These are phyloP conservation scores for Erysimum pusillum DNA, from an alignment of 441 rosid genomes.

Conservation along the genomic window DNA sequence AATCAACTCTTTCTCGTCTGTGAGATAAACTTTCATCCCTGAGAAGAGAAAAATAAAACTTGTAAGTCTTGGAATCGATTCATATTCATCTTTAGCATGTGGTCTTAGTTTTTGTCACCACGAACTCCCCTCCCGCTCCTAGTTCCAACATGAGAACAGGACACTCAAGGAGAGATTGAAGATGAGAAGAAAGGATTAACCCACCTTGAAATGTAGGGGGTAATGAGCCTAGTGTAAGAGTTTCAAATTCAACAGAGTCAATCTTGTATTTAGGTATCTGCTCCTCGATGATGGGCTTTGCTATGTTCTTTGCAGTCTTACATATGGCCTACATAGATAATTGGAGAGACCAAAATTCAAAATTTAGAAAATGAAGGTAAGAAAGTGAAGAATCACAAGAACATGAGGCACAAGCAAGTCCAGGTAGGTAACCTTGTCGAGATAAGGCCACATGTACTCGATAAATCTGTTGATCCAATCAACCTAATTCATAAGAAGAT, in stretches of 20 bases:
- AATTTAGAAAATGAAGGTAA: slow-evolving; percentile 34
- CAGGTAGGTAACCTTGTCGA: slow-evolving; percentile 78
- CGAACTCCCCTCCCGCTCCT: not conserved
- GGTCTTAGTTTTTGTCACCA: slow-evolving; percentile 5
- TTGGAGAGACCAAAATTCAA: slow-evolving; percentile 26
- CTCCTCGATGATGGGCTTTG: slow-evolving; percentile 86
- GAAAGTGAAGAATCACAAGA: slow-evolving; percentile 15
- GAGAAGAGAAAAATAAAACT: slow-evolving; percentile 32
- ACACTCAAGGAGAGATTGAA: slow-evolving; percentile 4
- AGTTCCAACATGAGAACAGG: slow-evolving; percentile 2
- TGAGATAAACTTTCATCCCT: slow-evolving; percentile 97
- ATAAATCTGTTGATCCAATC: slow-evolving; percentile 93
- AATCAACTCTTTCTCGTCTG: slow-evolving; percentile 96
- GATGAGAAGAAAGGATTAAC: slow-evolving; percentile 6
- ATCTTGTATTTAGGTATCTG: slow-evolving; percentile 96
- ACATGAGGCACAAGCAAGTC: not conserved
- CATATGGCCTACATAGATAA: slow-evolving; percentile 75
- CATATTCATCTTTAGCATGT: slow-evolving; percentile 2
- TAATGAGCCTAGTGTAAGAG: slow-evolving; percentile 83
- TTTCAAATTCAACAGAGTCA: slow-evolving; percentile 88
- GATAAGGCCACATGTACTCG: slow-evolving; percentile 91
- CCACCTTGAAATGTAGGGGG: slow-evolving; percentile 92
- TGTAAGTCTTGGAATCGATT: slow-evolving; percentile 3
- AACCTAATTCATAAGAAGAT: slow-evolving; percentile 57
- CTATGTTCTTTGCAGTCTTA: slow-evolving; percentile 74